Evolutionary conservation across 805 yeast species (phyloP).

Genomic region (Myxozyma geophila): DNA sequence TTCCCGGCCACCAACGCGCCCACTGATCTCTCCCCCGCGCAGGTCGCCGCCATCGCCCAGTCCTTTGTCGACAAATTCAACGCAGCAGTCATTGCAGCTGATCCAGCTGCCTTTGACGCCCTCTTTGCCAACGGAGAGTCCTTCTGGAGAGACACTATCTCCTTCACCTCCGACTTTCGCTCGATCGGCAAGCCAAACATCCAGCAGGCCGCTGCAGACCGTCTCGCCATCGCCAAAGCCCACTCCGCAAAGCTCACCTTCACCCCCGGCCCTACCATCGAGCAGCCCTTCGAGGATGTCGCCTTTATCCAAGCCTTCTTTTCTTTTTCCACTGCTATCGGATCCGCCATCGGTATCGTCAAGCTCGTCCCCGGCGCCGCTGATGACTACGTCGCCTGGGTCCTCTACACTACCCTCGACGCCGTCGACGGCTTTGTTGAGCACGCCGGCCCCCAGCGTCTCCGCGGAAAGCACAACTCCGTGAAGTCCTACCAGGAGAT

Average conservation of each 20-base stretch:
- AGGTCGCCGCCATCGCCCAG: slow-evolving; percentile 17
- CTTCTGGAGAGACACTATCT: slow-evolving; percentile 38
- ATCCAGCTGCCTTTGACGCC: slow-evolving; percentile 30
- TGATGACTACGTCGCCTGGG: slow-evolving; percentile 25
- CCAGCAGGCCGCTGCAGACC: slow-evolving; percentile 34
- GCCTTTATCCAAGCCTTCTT: slow-evolving; percentile 25
- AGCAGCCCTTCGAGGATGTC: slow-evolving; percentile 24
- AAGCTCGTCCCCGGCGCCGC: slow-evolving; percentile 21
- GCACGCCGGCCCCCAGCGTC: slow-evolving; percentile 23
- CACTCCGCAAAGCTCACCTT: slow-evolving; percentile 11
- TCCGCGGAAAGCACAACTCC: slow-evolving; percentile 29
- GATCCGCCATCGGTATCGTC: slow-evolving; percentile 26
- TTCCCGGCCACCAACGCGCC: slow-evolving; percentile 5
- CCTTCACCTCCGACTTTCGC: slow-evolving; percentile 39
- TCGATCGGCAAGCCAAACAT: slow-evolving; percentile 35
- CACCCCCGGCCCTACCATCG: slow-evolving; percentile 18
- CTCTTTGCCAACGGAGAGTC: slow-evolving; percentile 27
- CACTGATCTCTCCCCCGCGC: slow-evolving; percentile 7
- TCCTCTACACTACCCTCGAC: slow-evolving; percentile 32
- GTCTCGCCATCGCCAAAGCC: slow-evolving; percentile 22
- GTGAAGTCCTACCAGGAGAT: slow-evolving; percentile 23
- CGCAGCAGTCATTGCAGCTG: slow-evolving; percentile 21
- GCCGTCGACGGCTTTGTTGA: slow-evolving; percentile 27
- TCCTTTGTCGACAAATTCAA: slow-evolving; percentile 26
- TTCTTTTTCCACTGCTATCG: slow-evolving; percentile 29